Evolutionary conservation across 23 red algal genomes (phyloP).

Genomic region (Cyanidium caldarium): DNA sequence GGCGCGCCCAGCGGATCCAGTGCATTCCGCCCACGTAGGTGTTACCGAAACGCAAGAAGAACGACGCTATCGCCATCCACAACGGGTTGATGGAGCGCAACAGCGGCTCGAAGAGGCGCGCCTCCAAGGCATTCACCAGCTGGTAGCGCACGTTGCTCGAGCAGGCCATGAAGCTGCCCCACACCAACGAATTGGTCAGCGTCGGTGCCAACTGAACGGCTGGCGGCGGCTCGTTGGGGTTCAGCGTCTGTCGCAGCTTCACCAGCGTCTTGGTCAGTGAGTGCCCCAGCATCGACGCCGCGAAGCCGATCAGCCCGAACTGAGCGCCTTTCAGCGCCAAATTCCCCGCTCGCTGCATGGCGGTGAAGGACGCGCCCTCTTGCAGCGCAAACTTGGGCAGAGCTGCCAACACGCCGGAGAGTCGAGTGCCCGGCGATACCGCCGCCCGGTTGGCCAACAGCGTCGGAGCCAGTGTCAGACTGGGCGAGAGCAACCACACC

Average conservation of each 20-base stretch:
- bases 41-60: slow-evolving; percentile 53
- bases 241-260: not conserved
- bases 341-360: slow-evolving; percentile 16
- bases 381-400: slow-evolving; percentile 52
- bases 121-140: slow-evolving; percentile 41
- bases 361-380: slow-evolving; percentile 18
- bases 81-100: slow-evolving; percentile 19
- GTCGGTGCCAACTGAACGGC: slow-evolving; percentile 56
- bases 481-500: slow-evolving; percentile 85
- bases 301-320: slow-evolving; percentile 68
- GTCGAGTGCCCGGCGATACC: not conserved
- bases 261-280: slow-evolving; percentile 56
- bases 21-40: slow-evolving; percentile 55
- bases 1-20: slow-evolving; percentile 65
- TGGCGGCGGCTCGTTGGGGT: not conserved
- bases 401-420: not conserved
- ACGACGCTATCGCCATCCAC: slow-evolving; percentile 17
- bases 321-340: slow-evolving; percentile 58
- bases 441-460: not conserved
- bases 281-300: slow-evolving; percentile 70
- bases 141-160: slow-evolving; percentile 69
- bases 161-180: slow-evolving; percentile 59
- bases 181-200: slow-evolving; percentile 33
- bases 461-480: no score
- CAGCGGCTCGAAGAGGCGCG: slow-evolving; percentile 23